Base-by-base conservation (phyloP, 2,329 filamentous ascomycete species). In the Neospermospora avenae region DNA sequence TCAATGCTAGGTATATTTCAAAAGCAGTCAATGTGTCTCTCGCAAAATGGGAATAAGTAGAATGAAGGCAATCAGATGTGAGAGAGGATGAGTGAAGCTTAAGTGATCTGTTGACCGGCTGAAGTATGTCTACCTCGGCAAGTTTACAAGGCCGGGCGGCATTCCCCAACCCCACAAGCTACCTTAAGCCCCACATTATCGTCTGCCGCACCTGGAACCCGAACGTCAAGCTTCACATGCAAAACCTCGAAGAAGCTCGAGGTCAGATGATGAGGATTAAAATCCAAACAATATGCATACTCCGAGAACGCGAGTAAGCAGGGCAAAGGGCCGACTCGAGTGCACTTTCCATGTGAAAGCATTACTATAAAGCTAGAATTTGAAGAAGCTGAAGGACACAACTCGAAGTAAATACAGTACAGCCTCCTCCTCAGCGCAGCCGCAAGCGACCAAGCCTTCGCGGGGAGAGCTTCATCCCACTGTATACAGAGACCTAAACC, bases 71-170 rank as follows among this genome's bases (percentile, higher is more conserved):
- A 31, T 31, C 28, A 31, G 28, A 10, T 6, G 28, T 6, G 28
- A 31, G 28, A 10, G 28, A 37, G 31, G 44, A 45, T 51, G 22
- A 59, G 34, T 51, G 39, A 18, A 34, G 41, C 37, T 25, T 10
- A 31, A 31, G 28, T 31, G 35, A 28, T 28, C 48, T 37, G 48
- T 25, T 41, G 44, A 39, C 44, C 39, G 34, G 52, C 61, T 42
- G 58, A 57, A 49, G 37, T 25, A 41, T 48, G 34, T 53, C 58
- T 63, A 57, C 61, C 61, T 63, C 61, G 61, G 61, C 35, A 49
- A 28, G 18, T 45, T 45, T 20, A 14, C 8, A 45, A 16, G 11
- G 11, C 5, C 6, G 11, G 28, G 5, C 28, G 44, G 44, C 44
- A 46, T 18, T 46, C 13, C 7, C n/a, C n/a, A n/a, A 51, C 48